Evolutionary conservation across 2,329 filamentous ascomycete genomes (phyloP).

Genomic region (Penicillium sp.): DNA sequence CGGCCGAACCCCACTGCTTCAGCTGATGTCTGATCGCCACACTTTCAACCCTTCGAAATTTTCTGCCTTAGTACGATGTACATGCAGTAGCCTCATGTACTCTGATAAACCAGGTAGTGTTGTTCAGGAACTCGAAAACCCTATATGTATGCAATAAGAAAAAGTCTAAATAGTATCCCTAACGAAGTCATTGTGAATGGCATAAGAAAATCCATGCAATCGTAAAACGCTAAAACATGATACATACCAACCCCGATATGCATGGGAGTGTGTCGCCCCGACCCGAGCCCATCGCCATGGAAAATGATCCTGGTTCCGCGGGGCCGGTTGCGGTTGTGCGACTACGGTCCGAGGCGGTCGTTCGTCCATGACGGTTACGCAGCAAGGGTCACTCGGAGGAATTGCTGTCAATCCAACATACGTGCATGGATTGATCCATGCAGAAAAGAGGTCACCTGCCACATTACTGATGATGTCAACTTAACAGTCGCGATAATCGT

Average conservation of each 20-base stretch:
- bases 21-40: constrained; percentile 30
- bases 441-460: constrained; percentile 12
- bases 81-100: constrained; percentile 26
- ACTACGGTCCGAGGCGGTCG: constrained; percentile 36
- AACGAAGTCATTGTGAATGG: neutral
- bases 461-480: constrained; percentile 11
- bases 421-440: constrained; percentile 14
- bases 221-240: neutral
- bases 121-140: neutral
- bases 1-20: constrained; percentile 23
- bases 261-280: constrained; percentile 19
- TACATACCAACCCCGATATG: neutral
- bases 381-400: constrained; percentile 12
- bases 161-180: neutral
- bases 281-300: constrained; percentile 28
- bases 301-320: constrained; percentile 25
- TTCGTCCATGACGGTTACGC: constrained; percentile 17
- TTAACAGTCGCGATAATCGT: neutral
- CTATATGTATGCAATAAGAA: neutral
- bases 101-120: constrained; percentile 17
- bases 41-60: constrained; percentile 21
- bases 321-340: constrained; percentile 31
- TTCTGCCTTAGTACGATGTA: constrained; percentile 8
- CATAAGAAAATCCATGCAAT: neutral
- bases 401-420: constrained; percentile 5